Evolutionary conservation across 768 basidiomycete species (phyloP).

Genomic region (Rhizopogon vesiculosus): DNA sequence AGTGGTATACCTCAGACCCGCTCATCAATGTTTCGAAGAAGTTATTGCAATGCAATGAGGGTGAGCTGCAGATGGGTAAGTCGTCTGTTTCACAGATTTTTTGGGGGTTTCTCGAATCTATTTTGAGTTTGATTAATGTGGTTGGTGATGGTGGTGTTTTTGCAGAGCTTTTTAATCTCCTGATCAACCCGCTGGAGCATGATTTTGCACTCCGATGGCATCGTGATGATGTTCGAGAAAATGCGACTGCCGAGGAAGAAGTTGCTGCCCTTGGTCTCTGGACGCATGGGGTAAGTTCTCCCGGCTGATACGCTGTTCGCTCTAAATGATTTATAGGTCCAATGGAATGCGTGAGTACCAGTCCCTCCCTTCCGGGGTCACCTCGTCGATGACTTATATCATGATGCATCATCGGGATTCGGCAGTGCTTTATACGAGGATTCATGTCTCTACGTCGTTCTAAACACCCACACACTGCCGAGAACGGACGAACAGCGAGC

Average conservation of each 20-base stretch:
- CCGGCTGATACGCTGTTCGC: background rate
- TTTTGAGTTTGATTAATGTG: background rate
- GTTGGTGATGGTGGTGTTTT: background rate
- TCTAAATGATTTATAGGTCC: conserved; percentile 39
- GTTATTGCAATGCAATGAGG: conserved; percentile 52
- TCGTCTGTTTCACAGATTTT: background rate
- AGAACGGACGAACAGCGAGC: conserved; percentile 55
- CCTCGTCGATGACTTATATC: background rate
- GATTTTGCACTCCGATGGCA: conserved; percentile 78
- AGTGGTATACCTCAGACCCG: conserved; percentile 60
- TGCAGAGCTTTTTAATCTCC: conserved; percentile 68
- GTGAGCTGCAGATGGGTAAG: conserved; percentile 71
- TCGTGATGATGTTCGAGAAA: conserved; percentile 65
- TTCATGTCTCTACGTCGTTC: conserved; percentile 66
- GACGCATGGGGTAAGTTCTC: conserved; percentile 58
- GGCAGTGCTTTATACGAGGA: conserved; percentile 66
- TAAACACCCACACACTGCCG: conserved; percentile 56
- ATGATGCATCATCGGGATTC: background rate
- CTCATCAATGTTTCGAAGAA: conserved; percentile 39
- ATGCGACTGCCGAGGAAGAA: conserved; percentile 59
- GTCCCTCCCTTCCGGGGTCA: background rate
- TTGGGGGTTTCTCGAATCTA: background rate
- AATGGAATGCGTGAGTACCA: conserved; percentile 75
- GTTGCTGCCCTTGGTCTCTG: conserved; percentile 47
- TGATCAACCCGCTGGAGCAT: conserved; percentile 62